These are phyloP conservation scores for Linderina pennispora DNA, from an alignment of 192 early-diverging fungal species.

Conservation along the genomic window DNA sequence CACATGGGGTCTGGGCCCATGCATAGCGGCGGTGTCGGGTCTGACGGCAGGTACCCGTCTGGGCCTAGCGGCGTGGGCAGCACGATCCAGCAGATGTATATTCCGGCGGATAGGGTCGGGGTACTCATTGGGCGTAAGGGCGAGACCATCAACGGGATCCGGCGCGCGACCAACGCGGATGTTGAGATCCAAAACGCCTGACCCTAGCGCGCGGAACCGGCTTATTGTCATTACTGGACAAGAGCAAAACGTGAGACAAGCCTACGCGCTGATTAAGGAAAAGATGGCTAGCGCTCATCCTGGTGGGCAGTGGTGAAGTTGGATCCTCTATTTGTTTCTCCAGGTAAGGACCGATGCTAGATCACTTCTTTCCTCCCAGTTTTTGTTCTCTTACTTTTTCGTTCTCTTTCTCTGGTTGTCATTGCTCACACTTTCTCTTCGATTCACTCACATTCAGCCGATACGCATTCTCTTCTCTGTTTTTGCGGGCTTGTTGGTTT, in stretches of 20 bases:
- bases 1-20: constrained; percentile 5
- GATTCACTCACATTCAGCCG: too few relatives aligned
- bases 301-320: constrained; percentile 3
- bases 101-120: constrained; percentile 36
- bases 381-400: not conserved
- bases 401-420: too few relatives aligned
- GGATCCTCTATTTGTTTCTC: constrained; percentile 3
- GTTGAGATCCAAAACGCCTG: constrained; percentile 46
- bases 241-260: constrained; percentile 41
- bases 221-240: constrained; percentile 40
- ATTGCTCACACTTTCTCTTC: too few relatives aligned
- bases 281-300: constrained; percentile 31
- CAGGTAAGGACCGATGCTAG: too few relatives aligned
- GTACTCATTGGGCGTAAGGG: constrained; percentile 45
- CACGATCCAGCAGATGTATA: constrained; percentile 45
- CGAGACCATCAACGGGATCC: constrained; percentile 42
- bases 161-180: constrained; percentile 28
- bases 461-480: constrained; percentile 3
- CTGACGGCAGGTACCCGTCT: not conserved
- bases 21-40: not conserved
- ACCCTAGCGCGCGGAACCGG: constrained; percentile 32
- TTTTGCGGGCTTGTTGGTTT: constrained; percentile 1
- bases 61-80: constrained; percentile 1
- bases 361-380: too few relatives aligned
- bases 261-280: constrained; percentile 41